Percentiles rank a stretch among this genome's conserved stretches.
Conservation (phyloP, 140 eudicot genomes). For the Ambrosia hybrid region DNA sequence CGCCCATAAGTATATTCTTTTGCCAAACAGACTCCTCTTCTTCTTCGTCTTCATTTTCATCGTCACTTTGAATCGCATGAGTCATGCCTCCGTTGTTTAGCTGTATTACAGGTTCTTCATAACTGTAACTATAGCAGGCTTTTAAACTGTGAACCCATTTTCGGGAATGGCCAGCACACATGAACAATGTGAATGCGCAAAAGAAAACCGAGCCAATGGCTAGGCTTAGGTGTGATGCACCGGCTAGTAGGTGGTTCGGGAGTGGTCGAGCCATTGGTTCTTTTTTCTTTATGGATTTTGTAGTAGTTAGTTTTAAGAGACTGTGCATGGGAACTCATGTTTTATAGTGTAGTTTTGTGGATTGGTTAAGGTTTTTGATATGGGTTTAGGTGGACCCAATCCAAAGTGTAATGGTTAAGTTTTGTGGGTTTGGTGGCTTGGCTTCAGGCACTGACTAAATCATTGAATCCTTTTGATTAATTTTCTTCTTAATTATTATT, state of each 20-base stretch:
- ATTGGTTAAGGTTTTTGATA: constrained; percentile 37
- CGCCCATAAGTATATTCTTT: constrained; percentile 93
- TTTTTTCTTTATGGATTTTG: constrained; percentile 8
- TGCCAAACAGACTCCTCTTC: constrained; percentile 69
- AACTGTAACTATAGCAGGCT: constrained; percentile 47
- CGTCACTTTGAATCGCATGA: constrained; percentile 40
- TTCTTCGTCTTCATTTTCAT: constrained; percentile 36
- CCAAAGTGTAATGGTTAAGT: constrained; percentile 19
- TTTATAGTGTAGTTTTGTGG: constrained; percentile 27
- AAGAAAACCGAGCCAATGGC: constrained; percentile 49
- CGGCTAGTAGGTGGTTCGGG: constrained; percentile 28
- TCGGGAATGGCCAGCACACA: constrained; percentile 61
- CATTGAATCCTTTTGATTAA: too few relatives aligned
- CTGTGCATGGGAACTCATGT: constrained; percentile 7
- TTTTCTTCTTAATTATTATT: too few relatives aligned
- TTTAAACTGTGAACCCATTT: constrained; percentile 47
- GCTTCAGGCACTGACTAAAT: background rate
- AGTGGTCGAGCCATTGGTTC: constrained; percentile 60
- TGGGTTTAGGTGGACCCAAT: constrained; percentile 22
- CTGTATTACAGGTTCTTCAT: constrained; percentile 60
- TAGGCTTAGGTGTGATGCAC: constrained; percentile 39
- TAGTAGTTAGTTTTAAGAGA: constrained; percentile 18
- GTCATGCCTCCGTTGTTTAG: constrained; percentile 44
- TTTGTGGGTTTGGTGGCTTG: constrained; percentile 55
- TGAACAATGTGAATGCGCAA: constrained; percentile 57